Evolutionary conservation across 2,329 filamentous ascomycete species (phyloP), one percentile per base, ranked within the genome.

Genomic region (Aspergillus tanneri): DNA sequence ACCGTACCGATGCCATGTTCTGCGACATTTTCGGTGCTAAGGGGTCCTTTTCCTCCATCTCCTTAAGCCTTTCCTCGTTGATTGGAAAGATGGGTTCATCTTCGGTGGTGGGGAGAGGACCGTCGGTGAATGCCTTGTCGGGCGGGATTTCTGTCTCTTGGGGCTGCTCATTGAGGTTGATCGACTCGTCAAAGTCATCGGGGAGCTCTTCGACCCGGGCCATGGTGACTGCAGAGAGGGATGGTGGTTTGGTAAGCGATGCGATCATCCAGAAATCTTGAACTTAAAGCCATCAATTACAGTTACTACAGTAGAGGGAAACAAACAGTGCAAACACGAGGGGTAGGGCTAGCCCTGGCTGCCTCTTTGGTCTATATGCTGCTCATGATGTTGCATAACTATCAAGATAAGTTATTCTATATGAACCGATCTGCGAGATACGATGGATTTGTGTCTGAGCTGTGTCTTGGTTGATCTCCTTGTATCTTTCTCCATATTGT

Each of bases 1-100:
- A 74, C 51, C 76, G 77, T 36, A 81, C 72, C 2, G 77, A 77
- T 14, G 78, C 79, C 74, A 84, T 81, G 4, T 71, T 73, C 1
- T 82, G 82, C 4, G 84, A 82, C 52, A 85, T 70, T 10, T 72
- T 68, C 5, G 79, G 65, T 48, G 65, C 62, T 18, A 56, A 55
- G 0, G 66, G 62, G 23, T 67, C 62, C 42, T 59, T 58, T 35
- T 62, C 58, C 16, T 64, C 50, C 12, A 61, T 37, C 44, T 62
- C 61, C 53, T 66, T 65, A 34, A 68, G 38, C 8, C 55, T 59
- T 47, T 67, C 63, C 46, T 66, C 60, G 34, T 73, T 70, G 52
- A 72, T 69, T 4, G 66, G 69, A 49, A 73, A 71, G 11, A 67
- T 69, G 22, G 62, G 58, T 46, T 70, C 63, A 35, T 68, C 65